phyloP scores from a whole-genome alignment of 2,329 filamentous ascomycete species.

The Podosphaera leucotricha region DNA sequence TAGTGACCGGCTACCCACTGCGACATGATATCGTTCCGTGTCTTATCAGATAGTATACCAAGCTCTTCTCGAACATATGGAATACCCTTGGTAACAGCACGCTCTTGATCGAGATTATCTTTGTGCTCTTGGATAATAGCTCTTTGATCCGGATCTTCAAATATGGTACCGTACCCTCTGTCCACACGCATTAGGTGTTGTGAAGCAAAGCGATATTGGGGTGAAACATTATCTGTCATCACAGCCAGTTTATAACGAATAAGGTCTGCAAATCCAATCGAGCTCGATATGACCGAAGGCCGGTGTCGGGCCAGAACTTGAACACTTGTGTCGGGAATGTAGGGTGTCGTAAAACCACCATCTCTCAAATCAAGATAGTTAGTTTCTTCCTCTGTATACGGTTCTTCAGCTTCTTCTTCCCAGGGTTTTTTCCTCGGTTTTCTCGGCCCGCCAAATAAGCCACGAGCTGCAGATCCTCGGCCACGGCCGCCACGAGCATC shows the following conservation, averaged over 20 bases:
- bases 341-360: conserved; percentile 9
- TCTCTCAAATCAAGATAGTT: conserved; percentile 8
- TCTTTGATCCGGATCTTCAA: conserved; percentile 10
- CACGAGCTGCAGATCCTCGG: not conserved
- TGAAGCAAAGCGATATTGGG: conserved; percentile 1
- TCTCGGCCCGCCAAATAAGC: not conserved
- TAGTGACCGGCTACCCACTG: conserved; percentile 15
- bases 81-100: conserved; percentile 1
- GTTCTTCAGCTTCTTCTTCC: conserved; percentile 4
- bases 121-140: conserved; percentile 1
- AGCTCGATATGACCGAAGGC: conserved; percentile 9
- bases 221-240: conserved; percentile 7
- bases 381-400: conserved; percentile 8
- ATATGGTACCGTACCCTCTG: conserved; percentile 9
- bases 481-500: conserved; percentile 1
- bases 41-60: conserved; percentile 3
- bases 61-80: conserved; percentile 1
- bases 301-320: conserved; percentile 7
- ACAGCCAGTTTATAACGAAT: conserved; percentile 11
- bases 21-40: conserved; percentile 7
- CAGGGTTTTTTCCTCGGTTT: conserved; percentile 1
- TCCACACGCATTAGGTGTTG: conserved; percentile 4
- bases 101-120: conserved; percentile 2
- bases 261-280: conserved; percentile 8
- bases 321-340: conserved; percentile 10